Conservation (phyloP, 164 flowering plant genomes). For the Annona cherimola region DNA sequence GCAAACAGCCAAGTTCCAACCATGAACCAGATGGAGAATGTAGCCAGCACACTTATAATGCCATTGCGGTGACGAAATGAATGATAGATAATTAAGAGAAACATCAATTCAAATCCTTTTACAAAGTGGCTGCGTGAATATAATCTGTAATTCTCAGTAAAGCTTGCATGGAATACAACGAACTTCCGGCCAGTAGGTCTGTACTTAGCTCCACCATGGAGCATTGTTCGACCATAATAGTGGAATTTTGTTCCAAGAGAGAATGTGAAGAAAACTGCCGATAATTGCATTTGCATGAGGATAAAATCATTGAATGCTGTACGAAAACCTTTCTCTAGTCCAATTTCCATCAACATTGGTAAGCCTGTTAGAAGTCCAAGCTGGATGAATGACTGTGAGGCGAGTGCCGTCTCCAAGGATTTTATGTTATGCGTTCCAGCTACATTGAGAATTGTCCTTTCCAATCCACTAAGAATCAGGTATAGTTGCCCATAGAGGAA, state of each 20-base stretch:
- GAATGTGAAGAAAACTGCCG: constrained; percentile 93
- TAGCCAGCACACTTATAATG: constrained; percentile 63
- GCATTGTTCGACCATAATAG: constrained; percentile 82
- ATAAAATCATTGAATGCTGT: constrained; percentile 73
- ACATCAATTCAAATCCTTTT: constrained; percentile 83
- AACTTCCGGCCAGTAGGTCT: constrained; percentile 90
- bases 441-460: constrained; percentile 53
- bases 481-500: constrained; percentile 94
- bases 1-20: constrained; percentile 85
- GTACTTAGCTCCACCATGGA: constrained; percentile 96
- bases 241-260: constrained; percentile 84
- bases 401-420: constrained; percentile 85
- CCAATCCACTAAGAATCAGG: constrained; percentile 85
- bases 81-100: constrained; percentile 71
- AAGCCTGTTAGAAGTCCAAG: constrained; percentile 90
- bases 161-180: constrained; percentile 83
- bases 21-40: constrained; percentile 93
- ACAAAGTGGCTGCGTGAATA: constrained; percentile 96
- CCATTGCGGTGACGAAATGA: constrained; percentile 55
- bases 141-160: constrained; percentile 78
- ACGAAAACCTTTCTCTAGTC: constrained; percentile 86
- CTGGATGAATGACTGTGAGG: constrained; percentile 91
- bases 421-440: constrained; percentile 58
- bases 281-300: constrained; percentile 91
- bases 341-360: constrained; percentile 95